Evolutionary conservation across 2,329 filamentous ascomycete genomes (phyloP).

Genomic region (Fusarium nanum): DNA sequence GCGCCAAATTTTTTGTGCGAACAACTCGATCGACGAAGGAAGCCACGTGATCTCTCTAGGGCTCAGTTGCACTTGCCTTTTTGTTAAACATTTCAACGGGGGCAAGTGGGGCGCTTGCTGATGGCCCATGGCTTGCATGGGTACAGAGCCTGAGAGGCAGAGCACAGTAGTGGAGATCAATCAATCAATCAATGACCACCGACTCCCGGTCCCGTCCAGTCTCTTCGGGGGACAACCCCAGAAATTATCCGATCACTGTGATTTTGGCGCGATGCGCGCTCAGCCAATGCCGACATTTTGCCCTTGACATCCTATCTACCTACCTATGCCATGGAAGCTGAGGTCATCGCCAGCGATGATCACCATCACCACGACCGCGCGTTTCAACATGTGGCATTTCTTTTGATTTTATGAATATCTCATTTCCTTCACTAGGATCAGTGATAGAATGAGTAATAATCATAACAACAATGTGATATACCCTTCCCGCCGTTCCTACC

Average conservation of each 20-base stretch:
- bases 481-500: not conserved
- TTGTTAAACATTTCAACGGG: not conserved
- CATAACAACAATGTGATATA: not conserved
- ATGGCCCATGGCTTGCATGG: not conserved
- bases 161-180: not conserved
- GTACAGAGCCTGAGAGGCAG: too few species aligned
- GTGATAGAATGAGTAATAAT: not conserved
- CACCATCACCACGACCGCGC: conserved; percentile 14
- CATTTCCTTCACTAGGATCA: not conserved
- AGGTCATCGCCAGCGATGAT: conserved; percentile 31
- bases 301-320: conserved; percentile 15
- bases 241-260: conserved; percentile 21
- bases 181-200: not conserved
- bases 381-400: conserved; percentile 1
- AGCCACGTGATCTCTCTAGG: conserved; percentile 44
- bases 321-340: conserved; percentile 11
- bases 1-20: conserved; percentile 54
- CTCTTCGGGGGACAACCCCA: conserved; percentile 1
- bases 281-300: conserved; percentile 26
- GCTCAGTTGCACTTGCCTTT: not conserved
- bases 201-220: not conserved
- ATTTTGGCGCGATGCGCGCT: conserved; percentile 21
- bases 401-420: not conserved
- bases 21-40: conserved; percentile 22
- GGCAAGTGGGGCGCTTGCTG: conserved; percentile 13